phyloP scores from a whole-genome alignment of 192 early-diverging fungal genomes.

The Podila minutissima region DNA sequence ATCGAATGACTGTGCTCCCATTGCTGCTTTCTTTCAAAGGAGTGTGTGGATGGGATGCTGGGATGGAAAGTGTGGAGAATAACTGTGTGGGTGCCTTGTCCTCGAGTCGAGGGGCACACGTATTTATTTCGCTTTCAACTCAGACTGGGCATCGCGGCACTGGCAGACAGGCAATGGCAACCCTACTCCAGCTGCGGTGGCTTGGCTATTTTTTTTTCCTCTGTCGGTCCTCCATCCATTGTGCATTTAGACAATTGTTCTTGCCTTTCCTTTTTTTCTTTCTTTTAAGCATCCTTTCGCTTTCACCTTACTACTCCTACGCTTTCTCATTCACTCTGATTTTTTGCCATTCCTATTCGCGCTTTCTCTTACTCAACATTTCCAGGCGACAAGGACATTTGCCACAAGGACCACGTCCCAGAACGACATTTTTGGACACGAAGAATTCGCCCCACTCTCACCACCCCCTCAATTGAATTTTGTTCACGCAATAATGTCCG shows the following conservation, averaged over 20 bases:
- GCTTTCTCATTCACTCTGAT: background rate
- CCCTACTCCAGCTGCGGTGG: background rate
- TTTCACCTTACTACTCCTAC: background rate
- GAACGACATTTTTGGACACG: too few species aligned
- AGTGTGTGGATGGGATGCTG: background rate
- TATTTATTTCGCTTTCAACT: too few species aligned
- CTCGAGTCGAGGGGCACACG: too few species aligned
- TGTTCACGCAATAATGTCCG: constrained; percentile 23
- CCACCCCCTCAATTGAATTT: background rate
- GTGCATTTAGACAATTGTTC: background rate
- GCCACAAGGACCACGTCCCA: too few species aligned
- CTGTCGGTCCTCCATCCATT: background rate
- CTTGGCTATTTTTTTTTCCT: constrained; percentile 1
- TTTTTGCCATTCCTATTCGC: background rate
- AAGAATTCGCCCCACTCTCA: too few species aligned
- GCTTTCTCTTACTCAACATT: background rate
- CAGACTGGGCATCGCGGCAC: too few species aligned
- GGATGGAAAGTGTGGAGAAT: background rate
- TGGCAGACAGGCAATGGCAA: background rate
- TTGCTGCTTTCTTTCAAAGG: background rate
- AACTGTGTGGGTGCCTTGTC: too few species aligned
- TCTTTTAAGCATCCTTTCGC: background rate
- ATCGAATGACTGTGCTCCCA: constrained; percentile 23
- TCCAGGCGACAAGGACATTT: too few species aligned
- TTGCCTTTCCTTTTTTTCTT: background rate